Evolutionary conservation across 352 stramenopile genomes (phyloP).

Genomic region (Plasmopara halstedii): DNA sequence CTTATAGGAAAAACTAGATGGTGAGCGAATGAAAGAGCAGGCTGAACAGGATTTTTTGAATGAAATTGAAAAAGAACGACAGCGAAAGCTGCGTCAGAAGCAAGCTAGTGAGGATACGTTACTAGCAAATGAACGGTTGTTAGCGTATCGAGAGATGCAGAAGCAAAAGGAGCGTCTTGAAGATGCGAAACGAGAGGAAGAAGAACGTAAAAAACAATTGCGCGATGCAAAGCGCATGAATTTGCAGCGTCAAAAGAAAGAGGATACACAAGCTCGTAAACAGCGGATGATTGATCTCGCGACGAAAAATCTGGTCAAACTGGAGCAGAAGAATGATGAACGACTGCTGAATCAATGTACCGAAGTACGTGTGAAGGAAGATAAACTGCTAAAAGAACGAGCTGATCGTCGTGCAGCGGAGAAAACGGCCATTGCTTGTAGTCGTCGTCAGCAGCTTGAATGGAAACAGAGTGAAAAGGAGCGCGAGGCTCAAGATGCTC

Average conservation of each 20-base stretch:
- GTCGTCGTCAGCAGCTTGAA: constrained; percentile 50
- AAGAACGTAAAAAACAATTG: constrained; percentile 60
- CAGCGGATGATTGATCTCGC: constrained; percentile 82
- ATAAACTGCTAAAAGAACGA: constrained; percentile 45
- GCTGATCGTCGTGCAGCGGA: constrained; percentile 57
- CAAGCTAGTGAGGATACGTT: constrained; percentile 58
- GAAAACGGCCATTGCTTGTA: constrained; percentile 51
- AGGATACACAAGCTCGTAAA: constrained; percentile 49
- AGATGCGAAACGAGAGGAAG: constrained; percentile 61
- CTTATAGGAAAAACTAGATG: constrained; percentile 55
- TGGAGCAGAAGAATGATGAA: constrained; percentile 53
- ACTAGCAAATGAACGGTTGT: constrained; percentile 56
- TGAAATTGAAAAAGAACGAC: constrained; percentile 44
- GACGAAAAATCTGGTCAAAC: constrained; percentile 58
- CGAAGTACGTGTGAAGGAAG: constrained; percentile 67
- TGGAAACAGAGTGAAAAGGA: constrained; percentile 37
- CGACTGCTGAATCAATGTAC: constrained; percentile 59
- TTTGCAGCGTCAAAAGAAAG: constrained; percentile 51
- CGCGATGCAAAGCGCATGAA: constrained; percentile 56
- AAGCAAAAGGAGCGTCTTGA: constrained; percentile 55
- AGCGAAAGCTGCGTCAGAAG: constrained; percentile 32
- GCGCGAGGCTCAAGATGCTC: constrained; percentile 27
- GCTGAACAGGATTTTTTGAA: constrained; percentile 47
- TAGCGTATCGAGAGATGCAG: constrained; percentile 45
- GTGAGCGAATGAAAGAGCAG: constrained; percentile 55